phyloP scores from a whole-genome alignment of 2,329 filamentous ascomycete species.

The Aspergillus sp. region DNA sequence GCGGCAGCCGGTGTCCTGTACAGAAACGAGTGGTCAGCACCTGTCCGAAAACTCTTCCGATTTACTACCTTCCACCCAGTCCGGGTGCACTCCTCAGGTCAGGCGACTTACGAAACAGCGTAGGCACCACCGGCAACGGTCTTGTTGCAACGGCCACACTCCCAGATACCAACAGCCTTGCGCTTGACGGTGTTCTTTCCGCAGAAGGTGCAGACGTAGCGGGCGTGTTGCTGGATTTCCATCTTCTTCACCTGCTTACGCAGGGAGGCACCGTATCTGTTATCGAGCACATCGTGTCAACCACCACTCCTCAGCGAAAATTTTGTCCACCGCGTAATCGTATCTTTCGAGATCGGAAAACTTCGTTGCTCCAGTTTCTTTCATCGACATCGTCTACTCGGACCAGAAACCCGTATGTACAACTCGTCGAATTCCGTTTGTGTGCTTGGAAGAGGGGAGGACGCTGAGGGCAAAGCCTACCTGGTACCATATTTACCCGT shows the following conservation, averaged over 20 bases:
- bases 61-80: background rate
- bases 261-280: conserved; percentile 95
- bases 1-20: conserved; percentile 80
- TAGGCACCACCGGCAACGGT: conserved; percentile 88
- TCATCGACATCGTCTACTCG: conserved; percentile 6
- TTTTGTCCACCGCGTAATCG: too few relatives aligned
- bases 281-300: conserved; percentile 15
- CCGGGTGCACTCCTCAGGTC: background rate
- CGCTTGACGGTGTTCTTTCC: conserved; percentile 93
- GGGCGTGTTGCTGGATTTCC: conserved; percentile 97
- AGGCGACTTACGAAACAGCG: conserved; percentile 77
- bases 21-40: background rate
- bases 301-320: conserved; percentile 2
- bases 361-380: conserved; percentile 14
- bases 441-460: conserved; percentile 13
- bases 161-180: conserved; percentile 88
- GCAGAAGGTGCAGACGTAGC: conserved; percentile 97
- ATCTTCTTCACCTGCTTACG: conserved; percentile 99
- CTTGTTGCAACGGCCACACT: conserved; percentile 94
- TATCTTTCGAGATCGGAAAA: too few relatives aligned
- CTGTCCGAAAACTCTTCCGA: background rate
- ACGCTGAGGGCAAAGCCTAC: conserved; percentile 47
- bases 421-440: conserved; percentile 5
- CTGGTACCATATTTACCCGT: conserved; percentile 98
- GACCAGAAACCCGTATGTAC: background rate